phyloP scores from a whole-genome alignment of 768 basidiomycete species.

The Pleurotus sapidus region DNA sequence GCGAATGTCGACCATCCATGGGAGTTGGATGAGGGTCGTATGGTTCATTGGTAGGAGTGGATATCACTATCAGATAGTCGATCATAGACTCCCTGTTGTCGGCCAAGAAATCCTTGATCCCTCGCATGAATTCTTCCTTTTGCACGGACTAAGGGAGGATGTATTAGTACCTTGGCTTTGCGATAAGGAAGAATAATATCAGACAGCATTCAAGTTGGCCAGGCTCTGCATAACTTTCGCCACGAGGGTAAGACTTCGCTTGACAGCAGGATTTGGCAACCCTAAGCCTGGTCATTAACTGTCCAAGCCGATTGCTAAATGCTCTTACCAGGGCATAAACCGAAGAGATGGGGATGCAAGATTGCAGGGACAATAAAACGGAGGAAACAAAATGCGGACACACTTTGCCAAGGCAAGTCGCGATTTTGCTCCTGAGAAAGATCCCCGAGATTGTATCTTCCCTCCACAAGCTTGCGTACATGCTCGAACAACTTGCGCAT shows the following conservation, averaged over 20 bases:
- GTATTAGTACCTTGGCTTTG: background rate
- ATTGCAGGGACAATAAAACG: constrained; percentile 90
- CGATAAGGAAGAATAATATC: constrained; percentile 17
- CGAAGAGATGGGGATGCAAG: constrained; percentile 83
- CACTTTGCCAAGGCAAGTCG: constrained; percentile 74
- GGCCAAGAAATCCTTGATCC: constrained; percentile 69
- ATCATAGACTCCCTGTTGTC: constrained; percentile 68
- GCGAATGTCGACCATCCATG: constrained; percentile 43
- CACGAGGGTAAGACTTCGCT: constrained; percentile 79
- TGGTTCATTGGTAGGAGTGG: constrained; percentile 43
- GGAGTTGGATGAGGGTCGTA: constrained; percentile 22
- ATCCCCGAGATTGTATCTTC: constrained; percentile 48
- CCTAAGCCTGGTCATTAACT: constrained; percentile 37
- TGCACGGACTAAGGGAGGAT: constrained; percentile 44
- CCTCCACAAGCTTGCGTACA: constrained; percentile 71
- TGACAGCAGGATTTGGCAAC: constrained; percentile 61
- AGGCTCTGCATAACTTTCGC: constrained; percentile 90
- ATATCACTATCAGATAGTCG: constrained; percentile 75
- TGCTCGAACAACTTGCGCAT: constrained; percentile 68
- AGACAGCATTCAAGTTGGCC: constrained; percentile 77
- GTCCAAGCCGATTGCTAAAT: background rate
- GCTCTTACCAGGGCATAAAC: constrained; percentile 64
- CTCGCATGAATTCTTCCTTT: constrained; percentile 82
- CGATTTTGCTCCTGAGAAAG: constrained; percentile 38
- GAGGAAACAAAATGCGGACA: constrained; percentile 87